Conservation (phyloP, 495 filamentous ascomycete genomes). For the Aspergillus panamensis region DNA sequence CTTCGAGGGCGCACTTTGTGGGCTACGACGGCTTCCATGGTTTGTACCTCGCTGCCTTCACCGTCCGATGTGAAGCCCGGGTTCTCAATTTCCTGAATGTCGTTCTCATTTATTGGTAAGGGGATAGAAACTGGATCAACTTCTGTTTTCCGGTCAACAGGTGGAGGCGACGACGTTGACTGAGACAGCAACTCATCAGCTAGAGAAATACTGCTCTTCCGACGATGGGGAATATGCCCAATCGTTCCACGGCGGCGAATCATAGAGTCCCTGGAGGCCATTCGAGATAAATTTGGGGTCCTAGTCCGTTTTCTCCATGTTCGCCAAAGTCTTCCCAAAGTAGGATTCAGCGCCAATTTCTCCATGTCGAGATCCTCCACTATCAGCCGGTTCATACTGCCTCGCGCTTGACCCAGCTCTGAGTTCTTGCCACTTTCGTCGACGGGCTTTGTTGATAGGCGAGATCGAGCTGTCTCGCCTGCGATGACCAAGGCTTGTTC, state of each 20-base stretch:
- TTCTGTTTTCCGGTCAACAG: conserved; percentile 21
- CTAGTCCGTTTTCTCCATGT: conserved; percentile 85
- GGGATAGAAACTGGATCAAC: conserved; percentile 54
- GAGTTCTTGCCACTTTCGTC: conserved; percentile 21
- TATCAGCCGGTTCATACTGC: conserved; percentile 57
- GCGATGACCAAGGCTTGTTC: conserved; percentile 84
- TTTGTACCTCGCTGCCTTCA: conserved; percentile 54
- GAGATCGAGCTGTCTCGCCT: conserved; percentile 81
- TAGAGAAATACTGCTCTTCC: conserved; percentile 40
- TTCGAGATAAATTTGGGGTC: conserved; percentile 35
- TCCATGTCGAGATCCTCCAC: conserved; percentile 93
- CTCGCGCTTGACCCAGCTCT: conserved; percentile 26
- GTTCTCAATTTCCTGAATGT: conserved; percentile 71
- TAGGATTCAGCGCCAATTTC: conserved; percentile 82
- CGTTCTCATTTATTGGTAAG: conserved; percentile 63
- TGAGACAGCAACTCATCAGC: conserved; percentile 31
- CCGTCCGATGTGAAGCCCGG: conserved; percentile 57
- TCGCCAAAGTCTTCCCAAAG: conserved; percentile 86
- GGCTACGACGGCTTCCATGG: conserved; percentile 44
- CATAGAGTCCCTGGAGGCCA: conserved; percentile 45
- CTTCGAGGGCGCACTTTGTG: conserved; percentile 61
- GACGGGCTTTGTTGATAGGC: conserved; percentile 47
- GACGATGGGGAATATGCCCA: conserved; percentile 21
- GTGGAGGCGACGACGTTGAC: conserved; percentile 8
- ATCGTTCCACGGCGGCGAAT: conserved; percentile 35